Base-by-base conservation (phyloP, 208 protist species). In the Trypanosoma scelopori region DNA sequence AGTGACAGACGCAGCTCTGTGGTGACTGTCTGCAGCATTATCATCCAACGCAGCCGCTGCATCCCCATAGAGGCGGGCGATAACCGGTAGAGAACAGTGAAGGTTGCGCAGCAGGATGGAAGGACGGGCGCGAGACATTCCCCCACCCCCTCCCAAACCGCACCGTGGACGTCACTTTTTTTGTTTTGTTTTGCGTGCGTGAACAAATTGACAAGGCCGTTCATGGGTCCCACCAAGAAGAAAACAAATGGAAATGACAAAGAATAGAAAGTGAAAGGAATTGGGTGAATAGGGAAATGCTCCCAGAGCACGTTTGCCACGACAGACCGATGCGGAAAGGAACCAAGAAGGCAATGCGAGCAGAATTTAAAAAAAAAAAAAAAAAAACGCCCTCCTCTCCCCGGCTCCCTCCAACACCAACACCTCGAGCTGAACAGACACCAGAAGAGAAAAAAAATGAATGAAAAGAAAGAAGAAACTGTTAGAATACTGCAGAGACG, bases 81-180 rank as follows among this genome's bases (percentile, higher is more conserved):
- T 74, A 16, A 59, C 49, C 4, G 81, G 76, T 43, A 92, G 35
- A 37, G 81, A 79, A 50, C 63, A 70, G 48, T 89, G 76, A 43
- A 92, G 81, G 65, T 89, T 68, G 35, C 78, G 75, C 53, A 92
- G 76, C 48, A 92, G 83, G 35, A 79, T 9, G 2, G 85, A 89
- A 7, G 77, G 62, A 15, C 32, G 11, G 4, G 52, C 16, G 13
- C 23, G 25, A 22, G 68, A 23, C 57, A 65, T 66, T 22, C 25
- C 35, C 30, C n/a, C 59, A 7, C 37, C 49, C 49, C 4, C 43
- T 39, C 37, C 32, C 27, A 41, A 37, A 20, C 0, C 15, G 32
- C 39, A 42, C 15, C 15, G 5, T 12, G 15, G 15, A 22, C 20
- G n/a, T 16, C 13, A 20, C 16, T 12, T 12, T 12, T 56, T 56